phyloP scores from a whole-genome alignment of 2,329 filamentous ascomycete species.

The Laburnicola sp. region DNA sequence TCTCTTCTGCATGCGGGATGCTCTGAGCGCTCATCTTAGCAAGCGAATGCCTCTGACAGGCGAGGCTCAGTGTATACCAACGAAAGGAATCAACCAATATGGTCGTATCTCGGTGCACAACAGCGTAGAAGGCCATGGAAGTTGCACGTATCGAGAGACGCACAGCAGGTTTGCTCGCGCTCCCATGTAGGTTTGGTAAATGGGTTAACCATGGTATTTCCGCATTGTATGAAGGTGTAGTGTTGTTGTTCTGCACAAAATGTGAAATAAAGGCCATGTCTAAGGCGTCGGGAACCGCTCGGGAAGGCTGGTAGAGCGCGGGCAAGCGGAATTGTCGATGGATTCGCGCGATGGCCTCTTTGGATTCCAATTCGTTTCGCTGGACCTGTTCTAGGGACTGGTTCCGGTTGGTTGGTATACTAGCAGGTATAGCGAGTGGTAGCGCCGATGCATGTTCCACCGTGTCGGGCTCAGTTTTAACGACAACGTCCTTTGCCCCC shows the following conservation, averaged over 20 bases:
- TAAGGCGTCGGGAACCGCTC: conserved; percentile 24
- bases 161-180: conserved; percentile 27
- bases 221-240: conserved; percentile 17
- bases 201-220: conserved; percentile 34
- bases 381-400: not conserved
- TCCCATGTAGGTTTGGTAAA: conserved; percentile 24
- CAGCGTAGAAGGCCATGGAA: conserved; percentile 40
- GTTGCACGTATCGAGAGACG: conserved; percentile 36
- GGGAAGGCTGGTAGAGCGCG: conserved; percentile 30
- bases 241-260: conserved; percentile 34
- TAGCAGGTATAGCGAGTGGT: conserved; percentile 8
- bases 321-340: conserved; percentile 31
- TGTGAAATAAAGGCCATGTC: conserved; percentile 37
- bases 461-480: conserved; percentile 6
- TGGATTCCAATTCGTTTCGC: conserved; percentile 15
- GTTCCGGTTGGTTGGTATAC: conserved; percentile 5
- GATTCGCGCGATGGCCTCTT: conserved; percentile 28
- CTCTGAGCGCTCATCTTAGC: conserved; percentile 14
- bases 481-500: conserved; percentile 12
- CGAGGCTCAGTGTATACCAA: conserved; percentile 38
- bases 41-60: conserved; percentile 29
- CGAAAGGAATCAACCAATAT: conserved; percentile 38
- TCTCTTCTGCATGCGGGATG: conserved; percentile 36
- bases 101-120: conserved; percentile 31
- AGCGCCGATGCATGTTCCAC: not conserved